Conservation (phyloP, 305 asterid species). For the Withania somnifera region DNA sequence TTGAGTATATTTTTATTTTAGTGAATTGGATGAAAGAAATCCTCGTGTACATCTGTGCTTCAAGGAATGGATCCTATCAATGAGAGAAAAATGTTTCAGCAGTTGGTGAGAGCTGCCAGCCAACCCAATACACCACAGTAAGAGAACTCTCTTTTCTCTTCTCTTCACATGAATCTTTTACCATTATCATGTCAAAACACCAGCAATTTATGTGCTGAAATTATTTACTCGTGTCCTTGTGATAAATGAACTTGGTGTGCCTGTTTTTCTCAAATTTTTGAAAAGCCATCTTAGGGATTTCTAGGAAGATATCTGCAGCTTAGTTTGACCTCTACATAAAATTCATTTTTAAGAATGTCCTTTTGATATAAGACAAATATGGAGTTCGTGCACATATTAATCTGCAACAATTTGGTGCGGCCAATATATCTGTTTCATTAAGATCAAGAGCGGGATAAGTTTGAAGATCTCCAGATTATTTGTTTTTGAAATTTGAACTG, state of each 20-base stretch:
- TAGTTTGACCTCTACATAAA: neutral
- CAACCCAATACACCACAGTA: conserved; percentile 93
- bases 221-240: neutral
- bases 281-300: neutral
- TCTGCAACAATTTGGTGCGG: neutral
- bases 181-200: neutral
- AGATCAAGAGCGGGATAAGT: neutral
- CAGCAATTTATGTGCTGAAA: neutral
- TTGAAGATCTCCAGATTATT: neutral
- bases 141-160: conserved; percentile 9
- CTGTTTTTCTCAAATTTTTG: neutral
- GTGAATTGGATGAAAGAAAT: neutral
- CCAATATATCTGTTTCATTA: neutral
- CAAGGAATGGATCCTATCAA: conserved; percentile 95
- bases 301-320: neutral
- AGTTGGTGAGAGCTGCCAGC: conserved; percentile 93
- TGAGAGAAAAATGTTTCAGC: conserved; percentile 99
- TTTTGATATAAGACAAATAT: neutral
- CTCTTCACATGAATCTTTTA: neutral
- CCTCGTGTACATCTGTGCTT: neutral
- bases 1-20: neutral
- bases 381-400: neutral
- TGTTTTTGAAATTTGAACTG: neutral
- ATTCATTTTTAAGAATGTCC: neutral
- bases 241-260: neutral